Conservation (phyloP, 2,329 filamentous ascomycete species). For the Blastomyces parvus region DNA sequence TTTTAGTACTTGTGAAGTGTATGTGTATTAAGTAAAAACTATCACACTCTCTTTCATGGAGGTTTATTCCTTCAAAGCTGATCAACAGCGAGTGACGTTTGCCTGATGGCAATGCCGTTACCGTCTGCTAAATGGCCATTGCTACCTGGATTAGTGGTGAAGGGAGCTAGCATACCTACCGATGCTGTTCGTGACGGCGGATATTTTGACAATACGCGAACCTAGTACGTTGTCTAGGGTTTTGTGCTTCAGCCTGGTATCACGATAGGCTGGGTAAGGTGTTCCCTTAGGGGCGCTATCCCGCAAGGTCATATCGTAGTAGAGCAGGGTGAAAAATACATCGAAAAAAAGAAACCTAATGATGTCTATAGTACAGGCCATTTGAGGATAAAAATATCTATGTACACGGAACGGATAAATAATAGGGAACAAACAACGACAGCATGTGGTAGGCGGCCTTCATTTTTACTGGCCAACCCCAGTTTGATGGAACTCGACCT, state of each 20-base stretch:
- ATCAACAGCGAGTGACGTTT: neutral
- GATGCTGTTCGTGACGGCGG: neutral
- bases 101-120: neutral
- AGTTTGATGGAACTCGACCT: constrained; percentile 8
- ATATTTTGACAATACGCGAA: neutral
- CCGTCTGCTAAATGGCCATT: neutral
- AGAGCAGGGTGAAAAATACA: neutral
- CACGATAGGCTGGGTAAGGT: neutral
- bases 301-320: neutral
- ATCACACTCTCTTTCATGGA: neutral
- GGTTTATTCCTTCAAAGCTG: neutral
- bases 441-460: neutral
- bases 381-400: constrained; percentile 1
- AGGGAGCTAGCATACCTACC: neutral
- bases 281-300: neutral
- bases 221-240: neutral
- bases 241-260: neutral
- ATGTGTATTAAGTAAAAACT: neutral
- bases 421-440: neutral
- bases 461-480: neutral
- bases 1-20: neutral
- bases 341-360: neutral
- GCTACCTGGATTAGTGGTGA: neutral
- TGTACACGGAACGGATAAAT: neutral
- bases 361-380: neutral